These are phyloP conservation scores for Vitellaria paradoxa DNA, from an alignment of 179 eudicot species.

Conservation along the genomic window DNA sequence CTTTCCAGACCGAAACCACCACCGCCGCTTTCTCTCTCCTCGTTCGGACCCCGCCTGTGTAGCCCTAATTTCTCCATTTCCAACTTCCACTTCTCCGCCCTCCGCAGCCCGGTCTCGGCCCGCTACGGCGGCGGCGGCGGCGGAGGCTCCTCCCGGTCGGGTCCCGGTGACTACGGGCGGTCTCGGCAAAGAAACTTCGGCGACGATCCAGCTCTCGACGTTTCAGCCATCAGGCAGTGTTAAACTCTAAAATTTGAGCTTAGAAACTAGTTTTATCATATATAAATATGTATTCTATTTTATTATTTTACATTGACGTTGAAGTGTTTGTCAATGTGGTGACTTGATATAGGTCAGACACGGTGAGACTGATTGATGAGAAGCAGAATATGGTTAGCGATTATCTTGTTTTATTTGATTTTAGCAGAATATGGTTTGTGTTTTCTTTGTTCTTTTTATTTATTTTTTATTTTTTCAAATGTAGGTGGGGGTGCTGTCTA, in stretches of 20 bases:
- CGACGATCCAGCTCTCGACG: slow-evolving; percentile 36
- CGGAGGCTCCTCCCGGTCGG: slow-evolving; percentile 17
- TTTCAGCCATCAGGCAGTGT: slow-evolving; percentile 27
- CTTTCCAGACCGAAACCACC: slow-evolving; percentile 16
- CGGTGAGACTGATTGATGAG: slow-evolving; percentile 41
- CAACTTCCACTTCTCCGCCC: slow-evolving; percentile 6
- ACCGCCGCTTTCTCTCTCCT: not conserved
- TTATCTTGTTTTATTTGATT: not conserved
- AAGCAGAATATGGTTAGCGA: slow-evolving; percentile 35
- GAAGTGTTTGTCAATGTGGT: slow-evolving; percentile 5
- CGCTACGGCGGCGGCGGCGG: slow-evolving; percentile 33
- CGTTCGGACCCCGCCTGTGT: slow-evolving; percentile 16
- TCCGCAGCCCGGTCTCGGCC: slow-evolving; percentile 25
- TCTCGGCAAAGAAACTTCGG: slow-evolving; percentile 14
- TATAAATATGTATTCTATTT: not conserved
- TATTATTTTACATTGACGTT: not conserved
- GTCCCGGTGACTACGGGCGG: slow-evolving; percentile 8
- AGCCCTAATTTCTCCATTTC: not conserved
- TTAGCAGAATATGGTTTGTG: not conserved
- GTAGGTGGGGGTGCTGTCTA: slow-evolving; percentile 78
- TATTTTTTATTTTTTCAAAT: not conserved
- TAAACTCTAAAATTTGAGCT: not conserved
- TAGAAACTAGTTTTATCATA: too few species aligned
- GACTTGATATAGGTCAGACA: slow-evolving; percentile 34
- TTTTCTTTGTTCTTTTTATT: not conserved